A percentile compares a stretch with the other conserved stretches of the same genome.
phyloP scores from a whole-genome alignment of 176 grass and related monocot species.

The Bonia amplexicaulis region DNA sequence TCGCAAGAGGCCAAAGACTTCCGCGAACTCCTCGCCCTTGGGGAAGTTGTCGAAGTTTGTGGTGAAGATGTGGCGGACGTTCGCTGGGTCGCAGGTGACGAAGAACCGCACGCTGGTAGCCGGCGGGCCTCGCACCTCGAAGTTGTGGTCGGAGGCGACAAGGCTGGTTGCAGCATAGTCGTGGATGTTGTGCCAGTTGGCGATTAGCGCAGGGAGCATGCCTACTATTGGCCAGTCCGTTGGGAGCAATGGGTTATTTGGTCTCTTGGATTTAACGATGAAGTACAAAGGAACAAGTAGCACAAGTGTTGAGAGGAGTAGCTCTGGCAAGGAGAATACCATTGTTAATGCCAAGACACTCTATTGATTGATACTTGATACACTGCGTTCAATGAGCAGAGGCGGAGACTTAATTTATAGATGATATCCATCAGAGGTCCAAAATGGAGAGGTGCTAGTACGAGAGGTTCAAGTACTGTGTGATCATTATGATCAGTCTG shows the following conservation, averaged over 20 bases:
- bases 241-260: background rate
- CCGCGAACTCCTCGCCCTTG: background rate
- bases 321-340: background rate
- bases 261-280: background rate
- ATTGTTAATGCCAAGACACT: background rate
- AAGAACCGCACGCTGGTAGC: background rate
- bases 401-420: too few relatives aligned
- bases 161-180: background rate
- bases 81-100: background rate
- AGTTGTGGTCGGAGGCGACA: background rate
- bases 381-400: too few relatives aligned
- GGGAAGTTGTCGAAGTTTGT: background rate
- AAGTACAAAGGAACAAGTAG: background rate
- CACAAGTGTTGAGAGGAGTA: background rate
- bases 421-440: too few relatives aligned
- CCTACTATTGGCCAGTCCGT: background rate
- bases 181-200: background rate
- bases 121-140: background rate
- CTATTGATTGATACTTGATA: too few relatives aligned
- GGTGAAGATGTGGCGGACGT: background rate
- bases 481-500: too few relatives aligned
- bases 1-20: background rate
- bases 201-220: background rate
- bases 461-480: too few relatives aligned
- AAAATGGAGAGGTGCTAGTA: too few relatives aligned